Evolutionary conservation across 352 stramenopile species (phyloP).

Genomic region (Phytopythium oedochilum): DNA sequence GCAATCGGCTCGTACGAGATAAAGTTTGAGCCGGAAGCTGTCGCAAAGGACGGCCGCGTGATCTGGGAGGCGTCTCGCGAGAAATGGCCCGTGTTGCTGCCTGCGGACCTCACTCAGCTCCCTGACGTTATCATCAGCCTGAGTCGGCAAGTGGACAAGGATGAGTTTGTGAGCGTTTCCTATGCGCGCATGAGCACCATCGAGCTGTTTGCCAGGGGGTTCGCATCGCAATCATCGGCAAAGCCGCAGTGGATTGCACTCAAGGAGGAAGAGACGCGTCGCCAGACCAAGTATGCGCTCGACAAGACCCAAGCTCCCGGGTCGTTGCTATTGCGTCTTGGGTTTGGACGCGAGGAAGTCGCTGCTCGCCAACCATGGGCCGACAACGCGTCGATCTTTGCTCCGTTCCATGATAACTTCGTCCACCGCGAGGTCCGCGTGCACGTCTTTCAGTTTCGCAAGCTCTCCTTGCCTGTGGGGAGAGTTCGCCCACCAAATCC

Average conservation of each 20-base stretch:
- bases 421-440: constrained; percentile 70
- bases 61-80: constrained; percentile 51
- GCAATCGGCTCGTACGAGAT: constrained; percentile 42
- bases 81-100: constrained; percentile 41
- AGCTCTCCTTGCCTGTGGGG: constrained; percentile 38
- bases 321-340: constrained; percentile 43
- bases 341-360: constrained; percentile 67
- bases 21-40: constrained; percentile 44
- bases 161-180: constrained; percentile 54
- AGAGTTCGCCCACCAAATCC: constrained; percentile 61
- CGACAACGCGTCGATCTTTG: constrained; percentile 33
- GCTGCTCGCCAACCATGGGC: constrained; percentile 50
- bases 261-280: constrained; percentile 50
- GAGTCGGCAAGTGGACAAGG: constrained; percentile 49
- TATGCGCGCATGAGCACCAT: constrained; percentile 37
- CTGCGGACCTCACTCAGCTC: constrained; percentile 61
- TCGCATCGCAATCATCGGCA: constrained; percentile 11
- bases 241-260: constrained; percentile 56
- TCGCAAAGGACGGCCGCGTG: constrained; percentile 37
- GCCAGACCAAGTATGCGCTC: constrained; percentile 49
- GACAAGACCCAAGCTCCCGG: constrained; percentile 49
- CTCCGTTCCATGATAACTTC: constrained; percentile 35
- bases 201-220: constrained; percentile 38
- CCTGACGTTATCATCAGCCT: constrained; percentile 68
- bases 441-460: constrained; percentile 80